Conservation (phyloP, 352 stramenopile species). For the Phytophthora macrochlamydospora region DNA sequence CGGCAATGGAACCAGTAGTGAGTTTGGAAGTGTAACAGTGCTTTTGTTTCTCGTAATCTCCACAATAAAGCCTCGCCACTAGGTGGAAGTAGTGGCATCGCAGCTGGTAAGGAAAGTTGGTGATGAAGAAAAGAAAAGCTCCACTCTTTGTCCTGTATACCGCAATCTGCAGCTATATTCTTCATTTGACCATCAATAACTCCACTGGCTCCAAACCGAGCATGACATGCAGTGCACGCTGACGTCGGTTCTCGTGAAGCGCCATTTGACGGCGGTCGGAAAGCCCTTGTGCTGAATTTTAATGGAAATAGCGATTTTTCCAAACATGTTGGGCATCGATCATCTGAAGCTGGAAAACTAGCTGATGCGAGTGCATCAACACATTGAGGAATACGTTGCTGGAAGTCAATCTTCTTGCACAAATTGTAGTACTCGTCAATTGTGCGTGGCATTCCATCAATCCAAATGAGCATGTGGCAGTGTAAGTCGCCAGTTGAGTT, state of each 20-base stretch:
- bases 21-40: slow-evolving; percentile 6
- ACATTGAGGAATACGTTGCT: background rate
- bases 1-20: slow-evolving; percentile 10
- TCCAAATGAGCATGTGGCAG: slow-evolving; percentile 11
- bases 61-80: background rate
- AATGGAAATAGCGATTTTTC: too few relatives aligned
- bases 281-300: too few relatives aligned
- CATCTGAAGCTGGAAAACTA: too few relatives aligned
- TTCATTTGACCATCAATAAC: slow-evolving; percentile 4
- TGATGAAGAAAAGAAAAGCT: background rate
- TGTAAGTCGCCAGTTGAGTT: slow-evolving; percentile 10
- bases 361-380: background rate
- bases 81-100: background rate
- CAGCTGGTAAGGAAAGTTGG: background rate
- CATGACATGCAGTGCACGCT: background rate
- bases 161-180: background rate
- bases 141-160: background rate
- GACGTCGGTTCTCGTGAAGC: background rate
- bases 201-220: slow-evolving; percentile 4
- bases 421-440: background rate
- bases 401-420: background rate
- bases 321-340: too few relatives aligned
- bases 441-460: slow-evolving; percentile 2
- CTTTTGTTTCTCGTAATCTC: background rate
- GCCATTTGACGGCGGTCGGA: background rate